Base-by-base conservation (phyloP, 1,284 basidiomycete species). In the Trichosporon sp. region DNA sequence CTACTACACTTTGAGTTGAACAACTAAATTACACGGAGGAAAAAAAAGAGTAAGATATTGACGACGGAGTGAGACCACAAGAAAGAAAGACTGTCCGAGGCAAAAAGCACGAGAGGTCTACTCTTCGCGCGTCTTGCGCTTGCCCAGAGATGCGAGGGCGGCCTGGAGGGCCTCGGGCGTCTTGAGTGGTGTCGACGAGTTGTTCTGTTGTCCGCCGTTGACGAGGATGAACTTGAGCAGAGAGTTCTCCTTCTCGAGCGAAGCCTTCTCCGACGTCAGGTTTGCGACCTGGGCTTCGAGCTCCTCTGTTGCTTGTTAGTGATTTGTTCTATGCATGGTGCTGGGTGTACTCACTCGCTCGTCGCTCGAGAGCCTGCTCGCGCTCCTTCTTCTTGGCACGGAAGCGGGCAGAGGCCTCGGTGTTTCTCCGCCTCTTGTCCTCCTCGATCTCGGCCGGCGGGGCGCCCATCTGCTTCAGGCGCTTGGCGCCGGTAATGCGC, bases 371-470 rank as follows among this genome's bases (percentile, higher is more conserved):
- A 10, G 93, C 93, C 14, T 89, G 90, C 82, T 99, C 95, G 21
- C 96, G 85, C 81, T 97, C 93, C 85, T 99, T 99, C 86, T 99
- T 99, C 86, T 99, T 99, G 74, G 95, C 82, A 65, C 95, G 85
- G 86, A 99, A 99, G 14, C 95, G 90, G n/a, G 95, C 95, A 65
- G 90, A 93, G 0, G 95, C 95, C 19, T 93, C 93, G 0, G 95
- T 99, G 80, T 99, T 99, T 56, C 95, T 84, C 65, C 93, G 85
- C 37, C 95, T 88, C 81, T 98, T 99, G 82, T 68, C 66, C 60
- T 68, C 66, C 64, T 76, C 76, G 52, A 79, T 75, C 70, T 77
- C 76, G n/a, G 67, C 71, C 16, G 61, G 65, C 16, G 63, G 66
- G 0, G 76, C 76, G 33, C 76, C 76, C 56, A 77, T 56, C 67